phyloP scores from a whole-genome alignment of 1,139 yeast genomes.

The Scheffersomyces stambukii region DNA sequence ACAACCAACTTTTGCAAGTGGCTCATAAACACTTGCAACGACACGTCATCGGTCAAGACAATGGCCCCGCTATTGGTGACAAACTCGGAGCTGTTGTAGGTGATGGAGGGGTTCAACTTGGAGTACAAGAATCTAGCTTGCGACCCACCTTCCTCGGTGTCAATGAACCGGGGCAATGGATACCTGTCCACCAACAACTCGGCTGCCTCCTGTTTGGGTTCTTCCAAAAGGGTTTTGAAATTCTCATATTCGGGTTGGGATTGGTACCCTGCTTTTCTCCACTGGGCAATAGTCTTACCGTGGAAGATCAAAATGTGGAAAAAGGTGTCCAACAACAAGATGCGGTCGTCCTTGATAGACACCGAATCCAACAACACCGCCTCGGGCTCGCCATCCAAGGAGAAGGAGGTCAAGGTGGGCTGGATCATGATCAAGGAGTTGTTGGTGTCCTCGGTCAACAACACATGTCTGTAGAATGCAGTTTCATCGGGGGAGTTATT shows the following conservation, averaged over 20 bases:
- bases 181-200: slow-evolving; percentile 86
- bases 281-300: slow-evolving; percentile 90
- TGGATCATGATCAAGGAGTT: slow-evolving; percentile 97
- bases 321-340: slow-evolving; percentile 86
- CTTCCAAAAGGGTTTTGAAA: slow-evolving; percentile 80
- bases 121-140: slow-evolving; percentile 96
- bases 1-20: slow-evolving; percentile 85
- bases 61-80: slow-evolving; percentile 50
- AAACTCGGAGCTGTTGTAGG: slow-evolving; percentile 60
- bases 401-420: slow-evolving; percentile 87
- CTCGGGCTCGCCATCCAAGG: slow-evolving; percentile 76
- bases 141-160: slow-evolving; percentile 96
- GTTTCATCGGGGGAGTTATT: slow-evolving; percentile 99
- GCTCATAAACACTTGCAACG: slow-evolving; percentile 86
- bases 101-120: slow-evolving; percentile 88
- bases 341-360: slow-evolving; percentile 85
- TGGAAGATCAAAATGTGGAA: slow-evolving; percentile 95
- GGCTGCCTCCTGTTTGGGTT: slow-evolving; percentile 91
- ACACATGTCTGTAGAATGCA: slow-evolving; percentile 91
- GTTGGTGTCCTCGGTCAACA: slow-evolving; percentile 85
- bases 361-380: slow-evolving; percentile 95
- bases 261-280: slow-evolving; percentile 96
- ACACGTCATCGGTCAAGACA: slow-evolving; percentile 92
- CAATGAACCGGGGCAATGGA: slow-evolving; percentile 92
- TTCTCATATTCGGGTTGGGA: slow-evolving; percentile 86